Percentiles rank a stretch among this genome's conserved stretches.
phyloP scores from a whole-genome alignment of 352 stramenopile genomes.

The Globisporangium abappressorium region DNA sequence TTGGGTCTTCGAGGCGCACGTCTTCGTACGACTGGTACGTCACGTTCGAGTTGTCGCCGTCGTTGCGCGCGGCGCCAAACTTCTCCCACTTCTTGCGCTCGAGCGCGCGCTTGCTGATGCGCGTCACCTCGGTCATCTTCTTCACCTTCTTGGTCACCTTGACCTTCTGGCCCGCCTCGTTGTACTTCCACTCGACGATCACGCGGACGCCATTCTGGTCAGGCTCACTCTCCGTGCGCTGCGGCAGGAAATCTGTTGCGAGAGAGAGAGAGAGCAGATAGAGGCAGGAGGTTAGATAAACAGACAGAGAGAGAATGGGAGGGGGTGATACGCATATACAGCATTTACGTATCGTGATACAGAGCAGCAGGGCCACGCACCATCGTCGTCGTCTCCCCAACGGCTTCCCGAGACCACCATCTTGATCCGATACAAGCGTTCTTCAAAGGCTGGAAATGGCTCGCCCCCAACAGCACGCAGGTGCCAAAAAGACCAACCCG shows the following conservation, averaged over 20 bases:
- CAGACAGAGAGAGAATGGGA: background rate
- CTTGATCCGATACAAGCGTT: conserved; percentile 14
- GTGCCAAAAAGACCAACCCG: background rate
- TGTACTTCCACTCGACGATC: conserved; percentile 89
- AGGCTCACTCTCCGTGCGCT: conserved; percentile 79
- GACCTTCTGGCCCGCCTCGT: conserved; percentile 87
- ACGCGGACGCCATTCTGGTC: conserved; percentile 80
- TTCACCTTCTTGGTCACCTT: conserved; percentile 91
- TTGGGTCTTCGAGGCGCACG: conserved; percentile 79
- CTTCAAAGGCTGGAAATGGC: conserved; percentile 7
- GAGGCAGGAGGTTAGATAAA: background rate
- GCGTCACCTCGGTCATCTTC: conserved; percentile 81
- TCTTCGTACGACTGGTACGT: conserved; percentile 87
- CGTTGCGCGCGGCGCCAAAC: conserved; percentile 74
- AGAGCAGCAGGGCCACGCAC: conserved; percentile 20
- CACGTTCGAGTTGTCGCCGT: conserved; percentile 79
- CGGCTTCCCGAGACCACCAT: conserved; percentile 77
- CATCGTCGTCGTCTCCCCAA: conserved; percentile 76
- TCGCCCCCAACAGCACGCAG: background rate
- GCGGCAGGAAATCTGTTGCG: conserved; percentile 58
- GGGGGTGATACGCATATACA: background rate
- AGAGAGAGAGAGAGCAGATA: background rate
- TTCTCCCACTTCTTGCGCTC: conserved; percentile 85
- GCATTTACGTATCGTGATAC: background rate
- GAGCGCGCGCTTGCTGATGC: conserved; percentile 78